Conservation (phyloP, 2,329 filamentous ascomycete genomes). For the Fusarium sp. region DNA sequence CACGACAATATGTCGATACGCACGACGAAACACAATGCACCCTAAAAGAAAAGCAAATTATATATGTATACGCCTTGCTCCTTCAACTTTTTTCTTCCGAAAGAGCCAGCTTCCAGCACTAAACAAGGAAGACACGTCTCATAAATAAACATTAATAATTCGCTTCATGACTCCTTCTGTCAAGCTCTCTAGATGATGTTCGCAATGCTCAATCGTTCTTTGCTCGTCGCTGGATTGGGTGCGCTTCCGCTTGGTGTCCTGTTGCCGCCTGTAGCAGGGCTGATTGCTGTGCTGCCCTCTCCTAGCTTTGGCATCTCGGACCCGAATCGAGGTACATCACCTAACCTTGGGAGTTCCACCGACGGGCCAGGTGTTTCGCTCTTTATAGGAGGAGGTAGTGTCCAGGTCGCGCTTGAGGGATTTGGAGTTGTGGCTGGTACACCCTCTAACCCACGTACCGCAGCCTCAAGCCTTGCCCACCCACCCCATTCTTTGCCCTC, state of each 20-base stretch:
- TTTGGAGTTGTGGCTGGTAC: constrained; percentile 45
- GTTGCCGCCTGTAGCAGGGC: constrained; percentile 44
- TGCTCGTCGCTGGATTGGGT: constrained; percentile 32
- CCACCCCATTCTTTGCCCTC: constrained; percentile 79
- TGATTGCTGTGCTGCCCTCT: constrained; percentile 45
- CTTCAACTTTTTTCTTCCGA: constrained; percentile 19
- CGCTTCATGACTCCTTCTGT: constrained; percentile 6
- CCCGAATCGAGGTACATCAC: constrained; percentile 48
- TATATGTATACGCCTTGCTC: constrained; percentile 26
- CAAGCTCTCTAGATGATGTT: constrained; percentile 55
- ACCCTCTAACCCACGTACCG: constrained; percentile 49
- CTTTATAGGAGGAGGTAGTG: constrained; percentile 52
- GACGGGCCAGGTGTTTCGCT: constrained; percentile 47
- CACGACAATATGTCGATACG: constrained; percentile 20
- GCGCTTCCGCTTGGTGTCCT: constrained; percentile 36
- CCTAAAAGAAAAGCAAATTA: constrained; percentile 14
- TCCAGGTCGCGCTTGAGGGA: constrained; percentile 51
- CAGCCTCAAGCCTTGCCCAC: constrained; percentile 78
- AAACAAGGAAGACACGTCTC: constrained; percentile 18
- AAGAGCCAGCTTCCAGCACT: constrained; percentile 26
- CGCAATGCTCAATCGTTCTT: constrained; percentile 56
- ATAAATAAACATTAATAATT: constrained; percentile 42
- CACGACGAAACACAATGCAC: constrained; percentile 19
- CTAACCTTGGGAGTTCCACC: constrained; percentile 46
- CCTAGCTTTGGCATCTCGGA: constrained; percentile 42